Percentiles rank a stretch among this genome's conserved stretches.
Conservation (phyloP, 202 grass and related monocot genomes). For the Musa balbisiana region DNA sequence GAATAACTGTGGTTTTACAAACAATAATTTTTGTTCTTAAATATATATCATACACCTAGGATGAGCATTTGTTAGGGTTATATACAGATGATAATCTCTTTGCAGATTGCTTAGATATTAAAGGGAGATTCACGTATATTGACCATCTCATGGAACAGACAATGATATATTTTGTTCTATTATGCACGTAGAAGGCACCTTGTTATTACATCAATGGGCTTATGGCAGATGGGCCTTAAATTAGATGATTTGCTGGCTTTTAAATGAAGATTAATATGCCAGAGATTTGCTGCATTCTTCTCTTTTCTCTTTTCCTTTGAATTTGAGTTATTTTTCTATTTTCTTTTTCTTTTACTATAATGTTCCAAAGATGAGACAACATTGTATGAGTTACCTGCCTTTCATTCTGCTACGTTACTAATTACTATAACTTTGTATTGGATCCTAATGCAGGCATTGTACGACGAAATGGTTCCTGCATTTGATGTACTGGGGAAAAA, state of each 20-base stretch:
- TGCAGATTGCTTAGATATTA: background rate
- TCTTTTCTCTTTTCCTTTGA: background rate
- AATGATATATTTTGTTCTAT: background rate
- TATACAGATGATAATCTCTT: background rate
- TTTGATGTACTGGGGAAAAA: slow-evolving; percentile 84
- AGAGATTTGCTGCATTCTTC: too few species aligned
- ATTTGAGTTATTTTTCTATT: background rate
- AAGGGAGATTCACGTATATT: background rate
- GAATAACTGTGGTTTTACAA: background rate
- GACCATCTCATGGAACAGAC: background rate
- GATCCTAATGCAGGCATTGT: slow-evolving; percentile 49
- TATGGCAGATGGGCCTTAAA: background rate
- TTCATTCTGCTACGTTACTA: background rate
- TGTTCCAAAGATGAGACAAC: background rate
- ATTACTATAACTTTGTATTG: background rate
- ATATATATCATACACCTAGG: background rate
- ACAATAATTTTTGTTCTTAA: background rate
- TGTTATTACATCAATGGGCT: background rate
- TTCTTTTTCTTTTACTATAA: background rate
- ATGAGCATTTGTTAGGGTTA: background rate
- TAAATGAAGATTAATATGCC: too few species aligned
- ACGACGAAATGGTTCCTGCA: slow-evolving; percentile 72
- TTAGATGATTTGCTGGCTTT: too few species aligned
- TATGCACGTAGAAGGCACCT: background rate
- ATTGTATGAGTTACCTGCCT: background rate